Base-by-base conservation (phyloP, 805 yeast genomes). In the Ogataea polymorpha region DNA sequence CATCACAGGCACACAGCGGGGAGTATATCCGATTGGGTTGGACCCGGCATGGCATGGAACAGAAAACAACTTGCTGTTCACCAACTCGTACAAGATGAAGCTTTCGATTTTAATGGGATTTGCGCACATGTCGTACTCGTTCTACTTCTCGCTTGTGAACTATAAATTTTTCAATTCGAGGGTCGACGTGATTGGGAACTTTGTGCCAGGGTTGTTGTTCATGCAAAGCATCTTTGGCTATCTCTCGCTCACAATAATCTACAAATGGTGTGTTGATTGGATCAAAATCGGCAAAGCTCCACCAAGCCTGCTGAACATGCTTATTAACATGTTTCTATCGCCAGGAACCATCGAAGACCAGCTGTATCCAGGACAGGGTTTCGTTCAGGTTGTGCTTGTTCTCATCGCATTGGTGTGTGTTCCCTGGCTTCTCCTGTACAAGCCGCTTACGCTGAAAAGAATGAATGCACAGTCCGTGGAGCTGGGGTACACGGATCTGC, bases 31-130 rank as follows among this genome's bases (percentile, higher is more conserved):
- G 20, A 62, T 80, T 42, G 90, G 90, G 42, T 59, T 82, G 36
- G 90, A 83, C 63, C 75, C 79, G 62, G 79, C 76, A 12, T 83
- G 90, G 90, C 90, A 83, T 57, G 88, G 88, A n/a, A 66, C 88
- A 23, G 90, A 83, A 45, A 83, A 82, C 56, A 80, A 77, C 23
- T 65, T 83, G 41, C 61, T 83, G 37, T 83, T 83, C 58, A 68
- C 85, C 23, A 83, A 83, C 57, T 82, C 89, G 0, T 82, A 80
- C 62, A 83, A 83, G 61, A 83, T 83, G 90, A 83, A 83, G 52
- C 63, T 83, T 43, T 82, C 89, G 1, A 79, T 83, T 45, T 65
- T 83, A 42, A 80, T 83, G 85, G 90, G 90, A 18, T 82, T 77
- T 56, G 65, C 74, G 33, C 90, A 83, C 59, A 83, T 83, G 90